A percentile compares a stretch with the other conserved stretches of the same genome.
Evolutionary conservation across 2,329 filamentous ascomycete species (phyloP).

Genomic region (Colletotrichum sansevieriae): DNA sequence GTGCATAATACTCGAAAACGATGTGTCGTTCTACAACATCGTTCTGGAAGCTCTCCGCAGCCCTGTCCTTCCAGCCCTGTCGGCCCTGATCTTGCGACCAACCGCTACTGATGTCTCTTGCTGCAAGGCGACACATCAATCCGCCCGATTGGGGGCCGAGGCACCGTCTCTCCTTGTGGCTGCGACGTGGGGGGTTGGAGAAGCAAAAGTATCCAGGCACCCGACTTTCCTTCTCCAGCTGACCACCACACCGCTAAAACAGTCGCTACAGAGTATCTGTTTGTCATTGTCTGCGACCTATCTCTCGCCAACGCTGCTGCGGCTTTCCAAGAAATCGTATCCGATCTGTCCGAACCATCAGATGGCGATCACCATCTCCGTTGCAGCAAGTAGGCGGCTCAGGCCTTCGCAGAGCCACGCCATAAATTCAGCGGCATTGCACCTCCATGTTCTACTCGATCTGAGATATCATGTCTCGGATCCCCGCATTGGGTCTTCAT

Average conservation of each 20-base stretch:
- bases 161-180: slow-evolving; percentile 16
- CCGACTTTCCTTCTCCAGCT: neutral
- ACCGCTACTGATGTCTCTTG: slow-evolving; percentile 16
- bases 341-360: slow-evolving; percentile 21
- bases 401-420: neutral
- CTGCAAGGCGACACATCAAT: slow-evolving; percentile 15
- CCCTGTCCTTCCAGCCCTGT: slow-evolving; percentile 4
- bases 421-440: slow-evolving; percentile 9
- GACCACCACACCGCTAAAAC: neutral
- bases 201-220: slow-evolving; percentile 19
- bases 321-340: neutral
- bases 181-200: slow-evolving; percentile 35
- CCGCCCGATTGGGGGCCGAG: slow-evolving; percentile 26
- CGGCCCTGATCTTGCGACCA: slow-evolving; percentile 33
- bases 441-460: slow-evolving; percentile 13
- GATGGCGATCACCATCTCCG: neutral
- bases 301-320: neutral
- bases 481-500: slow-evolving; percentile 22
- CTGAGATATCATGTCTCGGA: slow-evolving; percentile 23
- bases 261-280: neutral
- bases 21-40: slow-evolving; percentile 22
- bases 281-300: neutral
- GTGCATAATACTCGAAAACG: neutral
- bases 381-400: neutral
- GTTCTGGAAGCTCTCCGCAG: slow-evolving; percentile 32